Conservation (phyloP, 179 eudicot species). For the Silene coronaria region DNA sequence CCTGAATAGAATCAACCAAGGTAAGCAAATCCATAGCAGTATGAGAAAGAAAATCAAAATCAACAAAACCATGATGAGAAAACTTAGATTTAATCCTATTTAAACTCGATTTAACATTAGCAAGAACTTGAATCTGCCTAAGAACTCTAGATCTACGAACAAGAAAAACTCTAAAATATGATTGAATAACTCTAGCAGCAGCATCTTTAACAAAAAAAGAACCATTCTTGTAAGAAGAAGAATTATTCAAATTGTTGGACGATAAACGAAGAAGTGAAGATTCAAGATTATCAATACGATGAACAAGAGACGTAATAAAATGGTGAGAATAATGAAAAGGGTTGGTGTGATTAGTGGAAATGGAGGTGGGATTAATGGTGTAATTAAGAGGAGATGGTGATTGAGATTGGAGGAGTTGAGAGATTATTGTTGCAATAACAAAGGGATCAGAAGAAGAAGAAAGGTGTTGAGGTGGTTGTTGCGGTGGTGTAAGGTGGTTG, state of each 20-base stretch:
- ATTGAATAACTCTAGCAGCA: slow-evolving; percentile 77
- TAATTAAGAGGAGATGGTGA: background rate
- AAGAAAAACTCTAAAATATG: slow-evolving; percentile 67
- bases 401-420: slow-evolving; percentile 29
- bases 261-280: slow-evolving; percentile 44
- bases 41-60: slow-evolving; percentile 38
- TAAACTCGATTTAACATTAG: slow-evolving; percentile 58
- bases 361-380: slow-evolving; percentile 1
- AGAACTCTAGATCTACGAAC: slow-evolving; percentile 75
- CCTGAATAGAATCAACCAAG: slow-evolving; percentile 62
- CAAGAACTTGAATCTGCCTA: slow-evolving; percentile 60
- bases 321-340: slow-evolving; percentile 16
- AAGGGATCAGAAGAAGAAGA: slow-evolving; percentile 17
- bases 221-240: background rate
- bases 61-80: slow-evolving; percentile 32
- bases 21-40: slow-evolving; percentile 49
- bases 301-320: slow-evolving; percentile 45
- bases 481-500: slow-evolving; percentile 2
- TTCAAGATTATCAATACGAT: slow-evolving; percentile 66
- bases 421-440: slow-evolving; percentile 19
- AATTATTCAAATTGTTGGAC: background rate
- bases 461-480: background rate
- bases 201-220: slow-evolving; percentile 45
- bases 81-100: slow-evolving; percentile 39
- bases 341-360: slow-evolving; percentile 10